phyloP scores from a whole-genome alignment of 1,139 yeast species.

The Sugiyamaella pinicola region DNA sequence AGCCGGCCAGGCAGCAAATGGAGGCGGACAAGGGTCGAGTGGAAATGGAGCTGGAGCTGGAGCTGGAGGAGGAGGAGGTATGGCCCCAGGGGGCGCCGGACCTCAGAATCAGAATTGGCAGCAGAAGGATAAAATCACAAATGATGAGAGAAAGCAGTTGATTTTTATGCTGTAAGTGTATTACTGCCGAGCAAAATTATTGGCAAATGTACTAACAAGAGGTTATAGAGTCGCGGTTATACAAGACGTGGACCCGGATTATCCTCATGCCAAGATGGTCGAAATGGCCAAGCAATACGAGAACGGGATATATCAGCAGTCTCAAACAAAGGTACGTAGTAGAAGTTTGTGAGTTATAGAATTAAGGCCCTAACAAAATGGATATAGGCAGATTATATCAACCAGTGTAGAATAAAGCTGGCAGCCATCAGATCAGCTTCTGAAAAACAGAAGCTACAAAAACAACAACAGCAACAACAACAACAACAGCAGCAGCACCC shows the following conservation, averaged over 20 bases:
- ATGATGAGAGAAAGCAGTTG: slow-evolving; percentile 36
- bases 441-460: slow-evolving; percentile 23
- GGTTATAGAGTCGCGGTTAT: slow-evolving; percentile 28
- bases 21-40: slow-evolving; percentile 2
- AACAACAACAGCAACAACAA: too few species aligned
- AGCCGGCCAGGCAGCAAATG: background rate
- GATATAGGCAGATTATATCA: slow-evolving; percentile 31
- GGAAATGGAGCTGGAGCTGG: too few species aligned
- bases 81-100: slow-evolving; percentile 16
- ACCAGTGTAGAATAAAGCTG: slow-evolving; percentile 33
- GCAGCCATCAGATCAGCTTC: slow-evolving; percentile 32
- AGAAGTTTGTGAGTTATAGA: background rate
- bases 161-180: slow-evolving; percentile 33
- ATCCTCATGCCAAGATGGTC: slow-evolving; percentile 37
- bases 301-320: slow-evolving; percentile 33
- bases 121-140: slow-evolving; percentile 24
- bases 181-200: too few species aligned
- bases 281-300: slow-evolving; percentile 40
- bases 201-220: slow-evolving; percentile 6
- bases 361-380: background rate
- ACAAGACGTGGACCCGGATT: slow-evolving; percentile 34
- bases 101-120: slow-evolving; percentile 6
- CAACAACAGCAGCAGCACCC: slow-evolving; percentile 23
- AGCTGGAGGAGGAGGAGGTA: too few species aligned
- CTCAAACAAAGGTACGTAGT: slow-evolving; percentile 37